Evolutionary conservation across 768 basidiomycete genomes (phyloP), one percentile per base, ranked within the genome.

Genomic region (Suillus subluteus): DNA sequence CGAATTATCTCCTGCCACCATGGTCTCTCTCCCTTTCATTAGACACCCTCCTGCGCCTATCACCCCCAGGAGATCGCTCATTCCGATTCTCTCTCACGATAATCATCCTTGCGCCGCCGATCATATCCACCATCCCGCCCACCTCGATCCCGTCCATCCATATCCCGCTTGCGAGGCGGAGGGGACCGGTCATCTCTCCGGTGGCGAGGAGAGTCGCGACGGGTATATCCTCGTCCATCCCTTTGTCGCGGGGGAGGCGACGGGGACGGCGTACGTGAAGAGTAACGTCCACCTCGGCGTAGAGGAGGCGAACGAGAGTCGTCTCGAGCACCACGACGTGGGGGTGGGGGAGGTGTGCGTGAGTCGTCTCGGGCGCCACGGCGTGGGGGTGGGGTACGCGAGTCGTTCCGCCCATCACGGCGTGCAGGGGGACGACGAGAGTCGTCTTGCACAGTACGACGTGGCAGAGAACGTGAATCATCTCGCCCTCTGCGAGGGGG

Each of bases 261-360:
- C 12, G 74, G 72, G 55, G 74, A 64, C 65, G 74, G 18, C 63
- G 76, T 70, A 41, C 72, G 71, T 46, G 69, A 69, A 32, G 65
- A 66, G 66, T 58, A 65, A 38, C 68, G 65, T 30, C 63, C 52
- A 3, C 59, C 18, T 7, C 63, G 58, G 21, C 66, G 62, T 35
- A 71, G 70, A 6, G 74, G 75, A 13, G 77, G 79, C 6, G 78
- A 74, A 30, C 73, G 79, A 12, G 81, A 81, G 37, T 70, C 71
- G 26, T 76, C 76, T 23, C 78, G 73, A 30, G 73, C 70, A n/a
- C 56, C 54, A 35, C 62, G 59, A 21, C 41, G 41, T 21, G 63
- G 71, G 9, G 56, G 72, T 3, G 68, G 70, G 23, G 73, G 66
- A 3, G 66, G 64, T 11, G 72, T 70, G 43, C 70, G 72, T 44